phyloP scores from a whole-genome alignment of 768 basidiomycete species.

The Macrolepiota fuliginosa region DNA sequence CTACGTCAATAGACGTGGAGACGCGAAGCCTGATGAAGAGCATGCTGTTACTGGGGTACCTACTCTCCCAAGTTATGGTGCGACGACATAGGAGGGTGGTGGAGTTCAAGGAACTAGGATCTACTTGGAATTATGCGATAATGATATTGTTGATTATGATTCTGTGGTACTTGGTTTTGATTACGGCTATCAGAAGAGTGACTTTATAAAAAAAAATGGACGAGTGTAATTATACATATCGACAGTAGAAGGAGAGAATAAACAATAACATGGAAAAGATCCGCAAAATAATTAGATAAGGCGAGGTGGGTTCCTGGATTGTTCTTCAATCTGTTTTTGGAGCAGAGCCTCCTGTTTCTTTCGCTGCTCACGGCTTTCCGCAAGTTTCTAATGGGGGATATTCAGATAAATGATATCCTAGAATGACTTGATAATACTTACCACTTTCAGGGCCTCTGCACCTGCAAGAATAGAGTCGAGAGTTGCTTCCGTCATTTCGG shows the following conservation, averaged over 20 bases:
- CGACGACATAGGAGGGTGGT: not conserved
- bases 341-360: slow-evolving; percentile 37
- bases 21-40: slow-evolving; percentile 15
- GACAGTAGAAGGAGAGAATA: not conserved
- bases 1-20: slow-evolving; percentile 44
- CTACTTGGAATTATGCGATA: not conserved
- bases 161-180: not conserved
- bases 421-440: slow-evolving; percentile 30
- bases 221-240: not conserved
- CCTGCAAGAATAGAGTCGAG: slow-evolving; percentile 58
- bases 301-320: slow-evolving; percentile 27
- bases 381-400: slow-evolving; percentile 39
- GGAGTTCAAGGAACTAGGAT: not conserved
- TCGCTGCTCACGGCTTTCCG: slow-evolving; percentile 50
- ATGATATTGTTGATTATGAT: not conserved
- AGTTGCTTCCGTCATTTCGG: slow-evolving; percentile 64
- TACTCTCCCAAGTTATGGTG: not conserved
- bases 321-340: slow-evolving; percentile 25
- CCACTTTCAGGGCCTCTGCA: slow-evolving; percentile 58
- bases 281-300: slow-evolving; percentile 21
- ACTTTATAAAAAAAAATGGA: not conserved
- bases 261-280: slow-evolving; percentile 13
- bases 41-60: slow-evolving; percentile 6
- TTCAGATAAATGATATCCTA: slow-evolving; percentile 20
- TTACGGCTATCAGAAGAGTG: not conserved